Evolutionary conservation across 148 eudicot genomes (phyloP).

Genomic region (Salicornia ramosissima): DNA sequence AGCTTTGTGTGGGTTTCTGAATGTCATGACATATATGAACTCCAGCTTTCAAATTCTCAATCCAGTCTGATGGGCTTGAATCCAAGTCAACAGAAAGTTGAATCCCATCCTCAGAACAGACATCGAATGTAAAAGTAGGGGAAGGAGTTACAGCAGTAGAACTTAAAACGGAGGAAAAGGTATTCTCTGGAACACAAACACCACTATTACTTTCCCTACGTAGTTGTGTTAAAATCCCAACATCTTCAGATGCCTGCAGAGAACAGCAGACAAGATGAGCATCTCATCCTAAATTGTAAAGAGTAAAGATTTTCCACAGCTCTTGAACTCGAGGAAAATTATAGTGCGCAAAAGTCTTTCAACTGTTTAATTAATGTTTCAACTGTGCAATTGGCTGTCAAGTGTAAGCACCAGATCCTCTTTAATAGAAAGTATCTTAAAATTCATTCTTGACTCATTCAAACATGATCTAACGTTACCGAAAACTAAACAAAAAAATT

Average conservation of each 20-base stretch:
- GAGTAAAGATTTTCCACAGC: not conserved
- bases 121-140: conserved; percentile 34
- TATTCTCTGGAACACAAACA: conserved; percentile 29
- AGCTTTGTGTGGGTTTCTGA: conserved; percentile 27
- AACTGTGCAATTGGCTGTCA: too few relatives aligned
- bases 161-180: conserved; percentile 27
- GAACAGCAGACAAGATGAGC: conserved; percentile 6
- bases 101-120: conserved; percentile 42
- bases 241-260: conserved; percentile 30
- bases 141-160: conserved; percentile 25
- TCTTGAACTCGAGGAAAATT: not conserved
- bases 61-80: conserved; percentile 44
- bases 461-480: too few relatives aligned
- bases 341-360: too few relatives aligned
- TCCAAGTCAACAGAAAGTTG: conserved; percentile 51
- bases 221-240: conserved; percentile 23
- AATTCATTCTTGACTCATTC: too few relatives aligned
- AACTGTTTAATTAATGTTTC: too few relatives aligned
- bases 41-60: conserved; percentile 31
- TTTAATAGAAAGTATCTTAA: too few relatives aligned
- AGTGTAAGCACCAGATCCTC: too few relatives aligned
- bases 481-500: too few relatives aligned
- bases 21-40: conserved; percentile 23
- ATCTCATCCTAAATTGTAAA: conserved; percentile 1
- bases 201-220: conserved; percentile 24